Evolutionary conservation across 2,329 filamentous ascomycete species (phyloP).

Genomic region (Diaporthe batatas): DNA sequence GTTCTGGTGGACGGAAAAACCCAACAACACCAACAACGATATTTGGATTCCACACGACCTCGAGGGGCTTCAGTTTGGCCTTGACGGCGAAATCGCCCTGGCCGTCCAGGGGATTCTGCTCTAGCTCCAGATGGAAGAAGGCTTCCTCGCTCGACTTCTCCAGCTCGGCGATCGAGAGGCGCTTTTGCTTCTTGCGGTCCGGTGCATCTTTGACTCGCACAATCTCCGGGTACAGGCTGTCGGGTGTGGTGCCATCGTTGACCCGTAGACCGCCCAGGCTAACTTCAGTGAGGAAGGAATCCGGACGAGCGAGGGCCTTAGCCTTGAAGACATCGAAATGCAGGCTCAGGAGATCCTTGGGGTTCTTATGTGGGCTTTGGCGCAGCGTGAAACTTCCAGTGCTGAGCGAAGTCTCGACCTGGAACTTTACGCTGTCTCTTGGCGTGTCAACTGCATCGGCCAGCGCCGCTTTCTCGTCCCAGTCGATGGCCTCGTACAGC

Average conservation of each 20-base stretch:
- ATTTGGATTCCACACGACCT: slow-evolving; percentile 97
- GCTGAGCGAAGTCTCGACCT: slow-evolving; percentile 91
- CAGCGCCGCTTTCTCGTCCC: slow-evolving; percentile 94
- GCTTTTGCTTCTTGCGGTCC: slow-evolving; percentile 59
- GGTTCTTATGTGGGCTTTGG: slow-evolving; percentile 82
- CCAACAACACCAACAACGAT: slow-evolving; percentile 91
- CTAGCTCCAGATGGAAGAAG: slow-evolving; percentile 92
- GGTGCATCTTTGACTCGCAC: slow-evolving; percentile 93
- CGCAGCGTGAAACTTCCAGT: slow-evolving; percentile 97
- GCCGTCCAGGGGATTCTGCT: slow-evolving; percentile 94
- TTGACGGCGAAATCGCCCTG: slow-evolving; percentile 92
- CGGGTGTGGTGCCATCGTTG: slow-evolving; percentile 94
- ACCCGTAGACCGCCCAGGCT: slow-evolving; percentile 93
- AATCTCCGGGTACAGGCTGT: slow-evolving; percentile 93
- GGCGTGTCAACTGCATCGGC: slow-evolving; percentile 90
- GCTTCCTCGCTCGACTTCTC: slow-evolving; percentile 70
- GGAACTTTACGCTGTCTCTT: slow-evolving; percentile 90
- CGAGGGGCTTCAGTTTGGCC: slow-evolving; percentile 92
- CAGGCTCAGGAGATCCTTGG: slow-evolving; percentile 85
- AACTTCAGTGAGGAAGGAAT: slow-evolving; percentile 89
- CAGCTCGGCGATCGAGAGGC: slow-evolving; percentile 67
- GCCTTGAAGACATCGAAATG: slow-evolving; percentile 96
- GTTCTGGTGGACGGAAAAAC: slow-evolving; percentile 96
- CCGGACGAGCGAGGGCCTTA: slow-evolving; percentile 88
- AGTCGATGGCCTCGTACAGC: slow-evolving; percentile 97